Conservation (phyloP, 306 rosid genomes). For the Inga leiocalycina region DNA sequence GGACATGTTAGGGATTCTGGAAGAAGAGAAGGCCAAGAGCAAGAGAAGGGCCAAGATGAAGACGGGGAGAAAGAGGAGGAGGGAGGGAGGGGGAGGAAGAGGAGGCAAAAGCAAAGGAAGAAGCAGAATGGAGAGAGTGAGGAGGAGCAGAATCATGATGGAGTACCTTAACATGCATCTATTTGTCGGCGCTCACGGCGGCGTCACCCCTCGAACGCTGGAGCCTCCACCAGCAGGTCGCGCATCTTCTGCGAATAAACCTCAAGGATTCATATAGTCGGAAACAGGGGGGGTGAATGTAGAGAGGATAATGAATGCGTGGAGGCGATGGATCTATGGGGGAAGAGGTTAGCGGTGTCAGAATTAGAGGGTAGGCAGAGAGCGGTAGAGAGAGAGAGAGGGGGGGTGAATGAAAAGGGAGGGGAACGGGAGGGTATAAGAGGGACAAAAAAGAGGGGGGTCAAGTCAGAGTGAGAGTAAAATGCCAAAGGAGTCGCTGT, state of each 20-base stretch:
- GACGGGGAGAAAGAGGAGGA: constrained; percentile 55
- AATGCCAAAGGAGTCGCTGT: constrained; percentile 46
- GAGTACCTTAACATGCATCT: constrained; percentile 43
- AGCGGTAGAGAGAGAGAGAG: neutral
- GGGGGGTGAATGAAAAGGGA: neutral
- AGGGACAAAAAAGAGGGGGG: constrained; percentile 1
- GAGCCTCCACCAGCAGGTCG: neutral
- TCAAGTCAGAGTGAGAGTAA: constrained; percentile 35
- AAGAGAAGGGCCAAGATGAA: constrained; percentile 47
- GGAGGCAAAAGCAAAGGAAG: constrained; percentile 65
- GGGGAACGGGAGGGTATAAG: neutral
- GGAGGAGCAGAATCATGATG: constrained; percentile 38
- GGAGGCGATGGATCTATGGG: neutral
- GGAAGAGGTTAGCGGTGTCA: neutral
- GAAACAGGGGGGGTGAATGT: neutral
- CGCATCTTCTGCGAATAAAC: neutral
- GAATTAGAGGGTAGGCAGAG: neutral
- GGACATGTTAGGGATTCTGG: constrained; percentile 27
- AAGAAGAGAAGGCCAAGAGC: constrained; percentile 52
- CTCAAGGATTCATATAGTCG: neutral
- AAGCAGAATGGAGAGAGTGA: constrained; percentile 48
- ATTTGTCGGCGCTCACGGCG: neutral
- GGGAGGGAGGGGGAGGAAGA: constrained; percentile 60
- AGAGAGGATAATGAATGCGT: neutral
- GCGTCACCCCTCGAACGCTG: neutral